A percentile compares a stretch with the other conserved stretches of the same genome.
Evolutionary conservation across 768 basidiomycete genomes (phyloP).

Genomic region (Tylopilus cervinicoccineus): DNA sequence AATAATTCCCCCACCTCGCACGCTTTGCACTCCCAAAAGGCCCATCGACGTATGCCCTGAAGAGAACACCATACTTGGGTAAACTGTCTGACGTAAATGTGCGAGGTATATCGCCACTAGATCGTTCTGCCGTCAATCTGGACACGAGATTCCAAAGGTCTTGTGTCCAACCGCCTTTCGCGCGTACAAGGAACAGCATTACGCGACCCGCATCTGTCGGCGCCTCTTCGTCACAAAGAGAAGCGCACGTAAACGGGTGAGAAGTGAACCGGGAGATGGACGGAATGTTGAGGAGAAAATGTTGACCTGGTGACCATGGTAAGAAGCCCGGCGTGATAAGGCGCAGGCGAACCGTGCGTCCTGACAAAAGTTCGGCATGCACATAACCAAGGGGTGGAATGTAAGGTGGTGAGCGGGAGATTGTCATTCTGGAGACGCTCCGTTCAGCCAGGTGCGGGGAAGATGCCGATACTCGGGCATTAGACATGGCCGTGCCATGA

Average conservation of each 20-base stretch:
- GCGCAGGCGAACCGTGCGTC: constrained; percentile 65
- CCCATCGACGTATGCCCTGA: constrained; percentile 60
- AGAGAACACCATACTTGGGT: constrained; percentile 46
- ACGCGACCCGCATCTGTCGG: constrained; percentile 45
- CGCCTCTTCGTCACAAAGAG: constrained; percentile 49
- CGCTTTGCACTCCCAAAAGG: constrained; percentile 66
- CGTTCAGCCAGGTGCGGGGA: neutral
- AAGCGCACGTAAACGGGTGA: constrained; percentile 74
- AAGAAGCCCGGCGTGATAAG: constrained; percentile 53
- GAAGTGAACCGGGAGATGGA: constrained; percentile 55
- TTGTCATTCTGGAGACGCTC: neutral
- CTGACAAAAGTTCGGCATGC: constrained; percentile 65
- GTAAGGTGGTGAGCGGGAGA: constrained; percentile 20
- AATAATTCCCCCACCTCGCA: constrained; percentile 54
- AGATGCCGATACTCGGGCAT: neutral
- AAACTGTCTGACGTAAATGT: constrained; percentile 5
- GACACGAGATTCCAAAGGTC: constrained; percentile 57
- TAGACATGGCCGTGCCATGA: neutral
- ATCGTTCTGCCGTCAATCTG: constrained; percentile 33
- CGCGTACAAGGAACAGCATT: constrained; percentile 65
- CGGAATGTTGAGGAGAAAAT: constrained; percentile 67
- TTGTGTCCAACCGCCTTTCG: constrained; percentile 66
- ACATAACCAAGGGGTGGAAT: constrained; percentile 64
- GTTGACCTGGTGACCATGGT: constrained; percentile 76
- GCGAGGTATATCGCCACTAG: constrained; percentile 23